A percentile compares a stretch with the other conserved stretches of the same genome.
Evolutionary conservation across 192 early-diverging fungal species (phyloP).

Genomic region (Backusella liffmaniae): DNA sequence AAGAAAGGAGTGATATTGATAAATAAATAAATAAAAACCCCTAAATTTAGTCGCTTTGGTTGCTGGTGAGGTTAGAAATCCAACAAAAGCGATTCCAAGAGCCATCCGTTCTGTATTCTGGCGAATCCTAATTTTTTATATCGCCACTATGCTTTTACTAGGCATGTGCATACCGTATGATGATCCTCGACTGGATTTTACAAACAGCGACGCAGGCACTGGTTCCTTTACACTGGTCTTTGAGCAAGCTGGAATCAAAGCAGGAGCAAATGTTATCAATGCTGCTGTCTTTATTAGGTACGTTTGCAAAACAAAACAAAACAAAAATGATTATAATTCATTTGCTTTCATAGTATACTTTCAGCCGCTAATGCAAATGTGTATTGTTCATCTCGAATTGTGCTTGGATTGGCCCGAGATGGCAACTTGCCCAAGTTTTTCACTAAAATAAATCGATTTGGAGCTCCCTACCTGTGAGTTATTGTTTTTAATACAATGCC

Average conservation of each 20-base stretch:
- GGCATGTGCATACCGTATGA: slow-evolving; percentile 72
- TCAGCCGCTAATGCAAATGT: slow-evolving; percentile 77
- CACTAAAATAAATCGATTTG: slow-evolving; percentile 46
- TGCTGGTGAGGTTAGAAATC: slow-evolving; percentile 86
- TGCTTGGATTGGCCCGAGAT: slow-evolving; percentile 71
- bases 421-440: slow-evolving; percentile 70
- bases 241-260: slow-evolving; percentile 51
- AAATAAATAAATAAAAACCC: not conserved
- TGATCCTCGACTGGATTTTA: slow-evolving; percentile 49
- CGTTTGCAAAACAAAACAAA: not conserved
- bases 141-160: slow-evolving; percentile 74
- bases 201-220: slow-evolving; percentile 43
- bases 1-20: not conserved
- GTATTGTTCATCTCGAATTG: slow-evolving; percentile 77
- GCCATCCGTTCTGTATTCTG: slow-evolving; percentile 79
- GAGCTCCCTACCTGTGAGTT: slow-evolving; percentile 46
- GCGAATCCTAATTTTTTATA: slow-evolving; percentile 82
- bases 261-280: slow-evolving; percentile 66
- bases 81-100: slow-evolving; percentile 67
- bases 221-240: slow-evolving; percentile 69
- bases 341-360: slow-evolving; percentile 35
- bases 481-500: not conserved
- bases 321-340: too few species aligned
- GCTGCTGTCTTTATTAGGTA: slow-evolving; percentile 53
- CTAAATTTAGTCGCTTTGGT: slow-evolving; percentile 66